phyloP scores from a whole-genome alignment of 78 protist species.

The Salpingoeca rosetta region DNA sequence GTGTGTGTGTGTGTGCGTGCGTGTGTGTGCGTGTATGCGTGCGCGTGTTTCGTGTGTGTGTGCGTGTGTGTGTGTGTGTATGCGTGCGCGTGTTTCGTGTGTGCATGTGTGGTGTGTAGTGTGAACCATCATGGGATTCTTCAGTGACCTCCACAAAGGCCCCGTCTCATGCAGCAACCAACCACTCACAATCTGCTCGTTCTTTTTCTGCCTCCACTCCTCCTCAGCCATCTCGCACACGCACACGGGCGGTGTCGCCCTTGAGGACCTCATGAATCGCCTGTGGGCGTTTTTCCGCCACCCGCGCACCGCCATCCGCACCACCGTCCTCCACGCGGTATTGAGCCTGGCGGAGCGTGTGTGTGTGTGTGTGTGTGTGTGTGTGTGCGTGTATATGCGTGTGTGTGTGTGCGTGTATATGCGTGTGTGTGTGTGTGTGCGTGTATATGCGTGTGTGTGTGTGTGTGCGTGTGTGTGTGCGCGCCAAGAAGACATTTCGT shows the following conservation, averaged over 20 bases:
- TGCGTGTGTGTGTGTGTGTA: neutral
- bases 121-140: too few relatives aligned
- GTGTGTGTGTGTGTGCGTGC: too few relatives aligned
- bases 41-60: neutral
- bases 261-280: conserved; percentile 13
- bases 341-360: too few relatives aligned
- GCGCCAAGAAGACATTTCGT: neutral
- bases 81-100: neutral
- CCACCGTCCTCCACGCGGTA: conserved; percentile 1
- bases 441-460: conserved; percentile 5
- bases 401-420: neutral
- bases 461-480: neutral
- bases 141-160: too few relatives aligned
- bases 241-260: neutral
- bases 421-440: neutral
- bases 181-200: too few relatives aligned
- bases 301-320: conserved; percentile 5
- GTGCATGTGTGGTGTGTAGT: too few relatives aligned
- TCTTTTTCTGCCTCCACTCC: neutral
- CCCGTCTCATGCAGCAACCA: too few relatives aligned
- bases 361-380: neutral
- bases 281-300: conserved; percentile 44
- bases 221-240: neutral
- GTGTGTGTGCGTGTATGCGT: too few relatives aligned
- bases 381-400: neutral